Evolutionary conservation across 1,284 basidiomycete species (phyloP).

Genomic region (Cryptococcus sp.): DNA sequence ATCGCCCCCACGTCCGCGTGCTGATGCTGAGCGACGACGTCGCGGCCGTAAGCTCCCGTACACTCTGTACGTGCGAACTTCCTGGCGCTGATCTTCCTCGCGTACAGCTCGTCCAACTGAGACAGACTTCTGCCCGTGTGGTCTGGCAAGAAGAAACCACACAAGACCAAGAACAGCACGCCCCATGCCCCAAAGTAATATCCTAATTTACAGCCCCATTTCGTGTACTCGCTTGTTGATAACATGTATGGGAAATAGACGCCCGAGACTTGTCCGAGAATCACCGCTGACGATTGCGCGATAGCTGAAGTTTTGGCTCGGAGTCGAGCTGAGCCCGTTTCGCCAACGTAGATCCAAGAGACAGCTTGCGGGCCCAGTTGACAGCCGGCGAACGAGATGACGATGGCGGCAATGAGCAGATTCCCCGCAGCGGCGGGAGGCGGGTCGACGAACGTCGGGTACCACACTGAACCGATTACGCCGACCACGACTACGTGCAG

Average conservation of each 20-base stretch:
- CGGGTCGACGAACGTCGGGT: background rate
- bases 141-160: background rate
- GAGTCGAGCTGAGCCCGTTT: background rate
- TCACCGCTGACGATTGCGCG: background rate
- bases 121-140: background rate
- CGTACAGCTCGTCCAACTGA: background rate
- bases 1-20: no score
- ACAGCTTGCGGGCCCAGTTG: background rate
- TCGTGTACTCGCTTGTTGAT: background rate
- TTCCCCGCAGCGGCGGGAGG: background rate
- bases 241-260: background rate
- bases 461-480: background rate
- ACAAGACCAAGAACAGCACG: background rate
- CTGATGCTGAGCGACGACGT: background rate
- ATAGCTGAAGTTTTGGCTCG: background rate
- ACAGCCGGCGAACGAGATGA: background rate
- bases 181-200: background rate
- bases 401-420: background rate
- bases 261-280: background rate
- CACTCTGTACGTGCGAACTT: background rate
- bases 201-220: background rate
- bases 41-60: background rate
- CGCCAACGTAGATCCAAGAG: background rate
- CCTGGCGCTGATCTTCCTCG: background rate
- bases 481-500: background rate